phyloP scores from a whole-genome alignment of 179 eudicot genomes.

The Beta lomatogona region DNA sequence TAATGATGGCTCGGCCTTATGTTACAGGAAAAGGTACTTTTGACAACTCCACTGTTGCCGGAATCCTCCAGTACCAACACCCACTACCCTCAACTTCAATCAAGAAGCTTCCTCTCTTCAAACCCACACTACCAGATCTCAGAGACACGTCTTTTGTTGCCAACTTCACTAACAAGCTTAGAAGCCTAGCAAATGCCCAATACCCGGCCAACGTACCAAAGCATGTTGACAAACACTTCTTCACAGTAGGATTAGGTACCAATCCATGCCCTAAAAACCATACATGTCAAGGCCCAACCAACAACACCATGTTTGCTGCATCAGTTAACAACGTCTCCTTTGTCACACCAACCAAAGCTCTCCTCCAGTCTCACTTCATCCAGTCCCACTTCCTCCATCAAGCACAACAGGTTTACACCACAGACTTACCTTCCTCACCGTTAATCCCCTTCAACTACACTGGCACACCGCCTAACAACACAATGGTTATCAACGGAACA shows the following conservation, averaged over 20 bases:
- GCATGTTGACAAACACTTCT: conserved; percentile 35
- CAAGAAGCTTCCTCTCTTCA: conserved; percentile 27
- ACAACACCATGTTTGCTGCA: conserved; percentile 38
- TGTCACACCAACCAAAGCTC: conserved; percentile 42
- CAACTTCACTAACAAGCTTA: conserved; percentile 36
- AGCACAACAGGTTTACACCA: conserved; percentile 27
- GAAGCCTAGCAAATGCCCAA: conserved; percentile 35
- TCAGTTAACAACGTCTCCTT: conserved; percentile 40
- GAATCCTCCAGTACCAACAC: conserved; percentile 34
- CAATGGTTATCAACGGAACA: conserved; percentile 40
- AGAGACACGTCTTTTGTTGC: conserved; percentile 33
- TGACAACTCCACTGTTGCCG: conserved; percentile 40
- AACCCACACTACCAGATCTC: conserved; percentile 34
- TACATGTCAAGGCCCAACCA: conserved; percentile 42
- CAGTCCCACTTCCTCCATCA: conserved; percentile 23
- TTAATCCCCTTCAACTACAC: conserved; percentile 40
- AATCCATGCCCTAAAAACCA: conserved; percentile 38
- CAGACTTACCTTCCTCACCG: conserved; percentile 32
- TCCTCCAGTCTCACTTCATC: conserved; percentile 35
- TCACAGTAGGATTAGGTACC: conserved; percentile 47
- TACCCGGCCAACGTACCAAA: conserved; percentile 43
- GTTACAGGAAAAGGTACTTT: conserved; percentile 32
- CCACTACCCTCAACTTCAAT: conserved; percentile 13
- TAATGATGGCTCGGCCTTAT: conserved; percentile 41
- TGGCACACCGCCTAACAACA: conserved; percentile 45